Evolutionary conservation across 345 rosid species (phyloP).

Genomic region (Salix brachista): DNA sequence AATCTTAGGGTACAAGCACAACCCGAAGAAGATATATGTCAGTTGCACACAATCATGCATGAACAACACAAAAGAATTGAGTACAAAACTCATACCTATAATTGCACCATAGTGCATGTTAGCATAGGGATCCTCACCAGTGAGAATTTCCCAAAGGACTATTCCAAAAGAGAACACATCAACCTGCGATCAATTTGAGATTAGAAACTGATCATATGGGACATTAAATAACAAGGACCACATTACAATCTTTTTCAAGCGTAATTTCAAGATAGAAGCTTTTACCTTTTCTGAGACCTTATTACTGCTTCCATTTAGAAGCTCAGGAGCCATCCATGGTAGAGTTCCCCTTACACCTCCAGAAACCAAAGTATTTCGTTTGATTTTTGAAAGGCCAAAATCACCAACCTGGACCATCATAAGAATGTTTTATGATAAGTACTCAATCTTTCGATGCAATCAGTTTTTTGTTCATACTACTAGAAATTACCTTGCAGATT

Average conservation of each 20-base stretch:
- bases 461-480: neutral
- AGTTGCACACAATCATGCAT: neutral
- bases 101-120: conserved; percentile 84
- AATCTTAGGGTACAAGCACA: neutral
- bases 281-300: conserved; percentile 84
- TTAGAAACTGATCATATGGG: conserved; percentile 6
- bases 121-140: conserved; percentile 85
- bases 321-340: conserved; percentile 93
- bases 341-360: conserved; percentile 86
- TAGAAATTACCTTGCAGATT: conserved; percentile 78
- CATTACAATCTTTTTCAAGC: neutral
- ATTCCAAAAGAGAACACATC: conserved; percentile 80
- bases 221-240: neutral
- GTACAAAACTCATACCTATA: conserved; percentile 47
- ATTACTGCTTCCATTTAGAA: conserved; percentile 66
- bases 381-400: conserved; percentile 83
- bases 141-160: conserved; percentile 85
- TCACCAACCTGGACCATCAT: conserved; percentile 60
- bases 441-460: neutral
- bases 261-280: neutral
- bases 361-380: conserved; percentile 74
- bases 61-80: neutral
- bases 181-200: conserved; percentile 40
- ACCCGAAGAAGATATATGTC: neutral
- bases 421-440: conserved; percentile 10